Evolutionary conservation across 352 stramenopile species (phyloP).

Genomic region (Aphanomyces cochlioides): DNA sequence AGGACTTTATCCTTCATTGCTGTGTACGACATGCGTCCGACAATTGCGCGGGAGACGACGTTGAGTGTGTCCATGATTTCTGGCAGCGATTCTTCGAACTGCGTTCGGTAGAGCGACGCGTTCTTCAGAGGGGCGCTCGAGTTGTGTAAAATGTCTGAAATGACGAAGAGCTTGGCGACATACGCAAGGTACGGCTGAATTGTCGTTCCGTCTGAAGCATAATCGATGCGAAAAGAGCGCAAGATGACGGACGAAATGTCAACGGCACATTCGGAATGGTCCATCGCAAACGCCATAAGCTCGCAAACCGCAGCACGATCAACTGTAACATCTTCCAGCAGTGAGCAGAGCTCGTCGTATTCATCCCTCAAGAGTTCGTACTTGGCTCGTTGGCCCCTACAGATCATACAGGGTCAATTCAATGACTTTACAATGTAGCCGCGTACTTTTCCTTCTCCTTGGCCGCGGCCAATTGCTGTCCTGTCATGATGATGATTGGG

Average conservation of each 20-base stretch:
- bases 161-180: slow-evolving; percentile 69
- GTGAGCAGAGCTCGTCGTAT: slow-evolving; percentile 51
- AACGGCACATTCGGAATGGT: slow-evolving; percentile 71
- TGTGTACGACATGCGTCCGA: slow-evolving; percentile 71
- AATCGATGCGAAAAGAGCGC: slow-evolving; percentile 43
- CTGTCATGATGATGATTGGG: slow-evolving; percentile 48
- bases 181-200: slow-evolving; percentile 42
- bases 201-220: slow-evolving; percentile 14
- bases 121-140: slow-evolving; percentile 85
- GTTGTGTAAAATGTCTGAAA: slow-evolving; percentile 89
- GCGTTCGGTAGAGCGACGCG: slow-evolving; percentile 83
- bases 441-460: slow-evolving; percentile 48
- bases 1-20: slow-evolving; percentile 81
- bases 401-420: neutral
- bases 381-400: slow-evolving; percentile 48
- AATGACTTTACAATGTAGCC: no score
- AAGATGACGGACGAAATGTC: slow-evolving; percentile 58
- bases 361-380: slow-evolving; percentile 43
- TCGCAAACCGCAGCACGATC: slow-evolving; percentile 67
- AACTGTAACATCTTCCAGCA: slow-evolving; percentile 49
- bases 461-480: slow-evolving; percentile 66
- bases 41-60: slow-evolving; percentile 47
- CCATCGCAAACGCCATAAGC: slow-evolving; percentile 71
- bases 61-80: slow-evolving; percentile 66
- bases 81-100: slow-evolving; percentile 75